Percentiles rank a stretch among this genome's conserved stretches.
Conservation (phyloP, 1,284 basidiomycete species). For the Trichosporon sp. region DNA sequence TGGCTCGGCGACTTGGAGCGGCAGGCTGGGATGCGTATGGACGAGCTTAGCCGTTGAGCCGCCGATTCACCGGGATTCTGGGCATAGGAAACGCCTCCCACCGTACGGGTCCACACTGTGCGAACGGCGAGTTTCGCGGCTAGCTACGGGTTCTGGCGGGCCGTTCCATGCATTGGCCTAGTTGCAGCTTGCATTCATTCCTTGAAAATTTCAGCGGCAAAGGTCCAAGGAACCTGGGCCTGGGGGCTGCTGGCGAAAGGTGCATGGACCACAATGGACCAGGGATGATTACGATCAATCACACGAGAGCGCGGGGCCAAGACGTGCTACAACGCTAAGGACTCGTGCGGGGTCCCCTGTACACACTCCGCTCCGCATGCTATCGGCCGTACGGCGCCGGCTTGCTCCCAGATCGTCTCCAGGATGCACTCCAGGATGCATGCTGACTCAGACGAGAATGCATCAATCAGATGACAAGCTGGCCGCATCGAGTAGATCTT, state of each 20-base stretch:
- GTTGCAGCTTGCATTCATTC: too few species aligned
- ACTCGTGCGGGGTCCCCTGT: too few species aligned
- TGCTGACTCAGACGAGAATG: background rate
- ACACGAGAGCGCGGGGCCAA: conserved; percentile 1
- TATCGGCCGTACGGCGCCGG: too few species aligned
- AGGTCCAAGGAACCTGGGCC: too few species aligned
- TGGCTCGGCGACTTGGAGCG: background rate
- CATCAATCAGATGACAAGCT: too few species aligned
- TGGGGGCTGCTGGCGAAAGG: too few species aligned
- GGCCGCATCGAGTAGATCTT: too few species aligned
- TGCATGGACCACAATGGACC: background rate
- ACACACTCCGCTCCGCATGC: background rate
- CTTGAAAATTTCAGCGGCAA: background rate
- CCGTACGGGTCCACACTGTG: background rate
- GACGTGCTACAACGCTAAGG: background rate
- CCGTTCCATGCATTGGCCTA: too few species aligned
- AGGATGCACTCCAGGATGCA: too few species aligned
- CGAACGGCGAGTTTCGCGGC: background rate
- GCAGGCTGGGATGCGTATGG: background rate
- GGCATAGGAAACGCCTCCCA: background rate
- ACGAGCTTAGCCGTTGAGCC: background rate
- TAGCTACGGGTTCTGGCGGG: too few species aligned
- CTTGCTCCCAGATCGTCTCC: background rate
- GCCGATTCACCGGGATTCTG: too few species aligned
- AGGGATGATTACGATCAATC: background rate